Evolutionary conservation across 495 filamentous ascomycete genomes (phyloP), one percentile per base, ranked within the genome.

Genomic region (Hypoxylon trugodes): DNA sequence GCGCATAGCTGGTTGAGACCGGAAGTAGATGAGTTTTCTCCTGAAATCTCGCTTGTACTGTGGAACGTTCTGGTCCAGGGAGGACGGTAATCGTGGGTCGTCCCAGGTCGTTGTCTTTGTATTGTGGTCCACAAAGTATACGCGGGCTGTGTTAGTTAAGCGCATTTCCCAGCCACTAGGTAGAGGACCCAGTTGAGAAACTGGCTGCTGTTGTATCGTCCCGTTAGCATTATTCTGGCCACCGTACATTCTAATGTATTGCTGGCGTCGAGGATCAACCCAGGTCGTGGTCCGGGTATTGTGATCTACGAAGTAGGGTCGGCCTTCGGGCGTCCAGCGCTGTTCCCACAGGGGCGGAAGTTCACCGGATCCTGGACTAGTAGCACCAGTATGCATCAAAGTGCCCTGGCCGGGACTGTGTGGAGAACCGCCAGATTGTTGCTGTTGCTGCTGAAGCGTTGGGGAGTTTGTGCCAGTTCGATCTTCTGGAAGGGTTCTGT

Each of bases 71-170:
- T 98, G 95, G 71, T 98, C 95, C 58, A 98, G 80, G 2, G 96
- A 98, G 6, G 94, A 97, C 41, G 95, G 95, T 60, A 98, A 79
- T 55, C 95, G 87, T 16, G 95, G 95, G 69, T 98, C 95, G 69
- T 98, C 95, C 95, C 95, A 98, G n/a, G 95, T 98, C 9, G 95
- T 98, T 0, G 95, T 98, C 81, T 98, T 98, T 58, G 95, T 98
- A 73, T 98, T 98, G 80, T 98, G 95, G 70, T 98, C 95, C 28
- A 98, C 95, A 72, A 98, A 98, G 76, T 98, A 98, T 18, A 98
- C 95, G 40, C 95, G 86, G 9, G 95, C 95, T 5, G 95, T 98
- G 72, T 98, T 98, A 43, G 95, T 98, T 19, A 98, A 86, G 56
- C 95, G 90, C 95, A 98, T 98, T 81, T 98, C 95, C 95, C 95